phyloP scores from a whole-genome alignment of 2,329 filamentous ascomycete genomes.

The Myriosclerotinia scirpicola region DNA sequence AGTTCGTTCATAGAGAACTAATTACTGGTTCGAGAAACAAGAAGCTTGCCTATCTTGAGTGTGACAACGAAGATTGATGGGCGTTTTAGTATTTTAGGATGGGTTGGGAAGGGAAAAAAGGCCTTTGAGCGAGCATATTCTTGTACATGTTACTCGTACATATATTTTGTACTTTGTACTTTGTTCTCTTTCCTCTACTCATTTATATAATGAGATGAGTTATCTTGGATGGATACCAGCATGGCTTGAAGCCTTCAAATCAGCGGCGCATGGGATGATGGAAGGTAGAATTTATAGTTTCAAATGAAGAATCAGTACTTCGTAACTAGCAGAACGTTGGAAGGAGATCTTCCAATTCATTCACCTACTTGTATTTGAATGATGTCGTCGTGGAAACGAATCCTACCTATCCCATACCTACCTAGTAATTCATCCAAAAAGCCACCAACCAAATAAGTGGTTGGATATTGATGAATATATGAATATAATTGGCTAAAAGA shows the following conservation, averaged over 20 bases:
- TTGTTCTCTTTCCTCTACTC: background rate
- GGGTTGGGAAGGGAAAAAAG: background rate
- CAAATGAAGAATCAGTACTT: background rate
- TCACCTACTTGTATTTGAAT: background rate
- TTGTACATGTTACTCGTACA: background rate
- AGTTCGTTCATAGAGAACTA: background rate
- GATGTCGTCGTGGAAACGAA: background rate
- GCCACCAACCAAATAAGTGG: background rate
- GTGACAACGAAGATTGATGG: background rate
- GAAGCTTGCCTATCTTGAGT: too few relatives aligned
- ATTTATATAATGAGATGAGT: background rate
- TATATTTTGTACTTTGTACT: background rate
- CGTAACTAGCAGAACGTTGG: background rate
- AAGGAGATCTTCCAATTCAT: background rate
- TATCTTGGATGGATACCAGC: constrained; percentile 17
- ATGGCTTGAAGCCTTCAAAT: constrained; percentile 7
- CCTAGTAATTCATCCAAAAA: background rate
- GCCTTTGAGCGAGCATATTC: constrained; percentile 3
- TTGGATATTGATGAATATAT: background rate
- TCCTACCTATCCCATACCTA: background rate
- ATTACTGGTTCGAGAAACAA: background rate
- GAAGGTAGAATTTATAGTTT: background rate
- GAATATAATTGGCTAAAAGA: background rate
- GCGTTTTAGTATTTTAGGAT: constrained; percentile 7
- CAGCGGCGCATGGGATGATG: background rate